Base-by-base conservation (phyloP, 164 flowering plant species). In the Aristolochia californica region DNA sequence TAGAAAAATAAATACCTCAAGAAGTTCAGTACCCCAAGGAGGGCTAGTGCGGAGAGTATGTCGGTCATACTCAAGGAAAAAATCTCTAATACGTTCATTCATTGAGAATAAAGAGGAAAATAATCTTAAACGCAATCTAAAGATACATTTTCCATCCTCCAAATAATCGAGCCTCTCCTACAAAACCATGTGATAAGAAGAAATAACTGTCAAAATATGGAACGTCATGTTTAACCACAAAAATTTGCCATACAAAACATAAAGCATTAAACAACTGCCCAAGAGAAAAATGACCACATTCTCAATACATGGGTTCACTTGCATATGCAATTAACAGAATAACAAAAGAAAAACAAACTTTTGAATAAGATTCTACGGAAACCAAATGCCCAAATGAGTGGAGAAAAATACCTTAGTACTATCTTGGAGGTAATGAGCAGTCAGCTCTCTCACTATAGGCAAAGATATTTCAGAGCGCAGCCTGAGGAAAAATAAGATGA, bases 21-120 rank as follows among this genome's bases (percentile, higher is more conserved):
- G 87, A 65, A 93, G 96, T 73, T 93, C 99, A 68, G 99, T 87
- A 50, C 99, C 99, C 99, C 99, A 93, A 68, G 97, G 99, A 38
- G 99, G 83, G 59, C 99, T 89, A 66, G 99, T 87, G 17, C 91
- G 90, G 58, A 93, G 97, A 52, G 89, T 81, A 71, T 93, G 99
- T 60, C 97, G 75, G 62, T 93, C 99, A 66, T 87, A 93, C 73
- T 93, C 99, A 58, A 89, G 91, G 57, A 89, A 93, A 72, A 89
- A 93, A 75, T 93, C 99, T 72, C 99, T 78, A 34, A 89, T 78
- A 43, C 99, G 85, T 71, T 93, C 99, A 76, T 88, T 93, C 57
- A 74, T 60, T 38, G 99, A 95, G 63, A 82, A 89, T 58, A 93
- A 66, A 21, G 99, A 87, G 13, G 99, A 93, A 67, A 96, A 89